phyloP scores from a whole-genome alignment of 1,284 basidiomycete species.

The Apiotrichum gamsii region DNA sequence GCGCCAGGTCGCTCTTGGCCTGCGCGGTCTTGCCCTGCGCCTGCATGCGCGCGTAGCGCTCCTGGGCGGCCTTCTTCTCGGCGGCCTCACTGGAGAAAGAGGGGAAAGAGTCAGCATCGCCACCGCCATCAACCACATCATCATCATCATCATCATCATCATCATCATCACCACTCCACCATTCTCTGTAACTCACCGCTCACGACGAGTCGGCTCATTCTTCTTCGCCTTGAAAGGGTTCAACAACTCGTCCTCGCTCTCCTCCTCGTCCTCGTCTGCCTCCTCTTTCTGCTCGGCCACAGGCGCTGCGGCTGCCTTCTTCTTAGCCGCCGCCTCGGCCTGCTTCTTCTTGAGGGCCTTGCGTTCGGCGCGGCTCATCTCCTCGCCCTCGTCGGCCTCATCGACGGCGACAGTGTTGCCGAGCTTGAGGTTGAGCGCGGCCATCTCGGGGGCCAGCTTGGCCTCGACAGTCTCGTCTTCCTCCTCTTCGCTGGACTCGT shows the following conservation, averaged over 20 bases:
- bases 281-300: conserved; percentile 53
- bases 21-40: conserved; percentile 78
- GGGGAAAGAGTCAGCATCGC: not conserved
- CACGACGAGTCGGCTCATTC: conserved; percentile 57
- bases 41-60: conserved; percentile 56
- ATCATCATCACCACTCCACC: not conserved
- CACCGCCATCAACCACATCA: not conserved
- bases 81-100: conserved; percentile 64
- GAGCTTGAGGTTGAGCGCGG: conserved; percentile 40
- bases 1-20: conserved; percentile 76
- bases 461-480: conserved; percentile 19
- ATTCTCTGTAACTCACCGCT: conserved; percentile 52
- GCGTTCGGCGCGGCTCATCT: conserved; percentile 60
- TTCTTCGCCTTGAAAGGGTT: conserved; percentile 22
- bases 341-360: conserved; percentile 65
- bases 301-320: conserved; percentile 30
- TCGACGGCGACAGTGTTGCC: conserved; percentile 42
- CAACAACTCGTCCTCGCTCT: conserved; percentile 43
- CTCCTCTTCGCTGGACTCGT: conserved; percentile 26
- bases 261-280: conserved; percentile 55
- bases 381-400: conserved; percentile 45
- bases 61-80: conserved; percentile 80
- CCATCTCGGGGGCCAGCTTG: conserved; percentile 45
- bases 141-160: not conserved
- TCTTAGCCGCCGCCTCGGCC: conserved; percentile 47